phyloP scores from a whole-genome alignment of 129 eudicot species.

The Centella asiatica region DNA sequence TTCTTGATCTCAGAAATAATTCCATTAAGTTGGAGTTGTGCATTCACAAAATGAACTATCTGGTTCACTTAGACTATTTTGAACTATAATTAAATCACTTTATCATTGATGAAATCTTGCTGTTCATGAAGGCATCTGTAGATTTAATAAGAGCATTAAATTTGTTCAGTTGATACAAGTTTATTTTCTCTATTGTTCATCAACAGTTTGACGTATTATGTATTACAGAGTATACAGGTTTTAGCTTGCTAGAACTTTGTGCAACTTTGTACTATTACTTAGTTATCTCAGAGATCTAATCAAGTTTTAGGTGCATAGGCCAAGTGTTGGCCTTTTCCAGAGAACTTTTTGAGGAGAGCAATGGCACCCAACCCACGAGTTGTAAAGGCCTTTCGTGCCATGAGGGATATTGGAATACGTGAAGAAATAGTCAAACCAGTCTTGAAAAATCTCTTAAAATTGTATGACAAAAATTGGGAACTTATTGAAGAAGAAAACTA shows the following conservation, averaged over 20 bases:
- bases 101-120: background rate
- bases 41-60: background rate
- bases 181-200: background rate
- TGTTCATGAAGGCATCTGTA: background rate
- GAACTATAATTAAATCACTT: background rate
- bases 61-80: background rate
- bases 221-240: background rate
- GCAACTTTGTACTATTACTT: background rate
- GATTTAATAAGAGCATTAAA: background rate
- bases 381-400: slow-evolving; percentile 69
- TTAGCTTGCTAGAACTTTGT: background rate
- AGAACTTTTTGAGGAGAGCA: background rate
- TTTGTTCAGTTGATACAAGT: background rate
- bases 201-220: too few relatives aligned
- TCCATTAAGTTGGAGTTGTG: background rate
- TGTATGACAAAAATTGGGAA: slow-evolving; percentile 87
- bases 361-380: slow-evolving; percentile 52
- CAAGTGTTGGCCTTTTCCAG: background rate
- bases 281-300: slow-evolving; percentile 1
- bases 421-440: slow-evolving; percentile 79
- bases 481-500: slow-evolving; percentile 84
- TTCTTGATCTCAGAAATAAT: background rate
- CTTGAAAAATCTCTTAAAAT: slow-evolving; percentile 52
- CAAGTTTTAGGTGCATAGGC: slow-evolving; percentile 8
- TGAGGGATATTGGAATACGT: slow-evolving; percentile 62